Evolutionary conservation across 2,329 filamentous ascomycete genomes (phyloP), one percentile per base, ranked within the genome.

Genomic region (Hymenoscyphus albidus): DNA sequence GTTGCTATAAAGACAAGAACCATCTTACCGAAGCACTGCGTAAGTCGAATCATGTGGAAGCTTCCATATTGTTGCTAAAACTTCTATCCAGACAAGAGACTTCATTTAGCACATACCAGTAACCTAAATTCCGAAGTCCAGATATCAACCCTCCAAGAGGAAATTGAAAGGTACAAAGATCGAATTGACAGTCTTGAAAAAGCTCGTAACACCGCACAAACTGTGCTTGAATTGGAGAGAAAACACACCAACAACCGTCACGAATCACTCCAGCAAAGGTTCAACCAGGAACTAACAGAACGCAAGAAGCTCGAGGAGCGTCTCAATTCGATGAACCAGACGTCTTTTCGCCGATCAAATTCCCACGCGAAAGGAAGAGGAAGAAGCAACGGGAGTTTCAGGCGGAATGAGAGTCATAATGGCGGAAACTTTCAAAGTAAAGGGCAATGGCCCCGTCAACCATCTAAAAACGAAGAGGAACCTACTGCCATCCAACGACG

Each of bases 1-100:
- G 80, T 68, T 82, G 81, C 70, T 74, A 76, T 42, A 81, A 78
- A 68, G 76, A 77, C 59, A 72, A 67, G 48, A 67, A 70, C 0
- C 70, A 71, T n/a, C 58, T 78, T 42, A 74, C 74, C 2, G 69
- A 73, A 39, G 69, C 73, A 9, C 73, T 78, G 71, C 79, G 81
- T 69, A 74, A 70, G 64, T 38, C 48, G 18, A 22, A 27, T 4
- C 22, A 12, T 54, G 18, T 10, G 18, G 1, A 13, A 0, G 4
- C 12, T 27, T 18, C 48, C 5, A 54, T 54, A 27, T n/a, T 54
- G n/a, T 27, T 27, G 13, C 48, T 54, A 54, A 54, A 10, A 13
- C 27, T 54, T 27, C 18, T 27, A 51, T 13, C 7, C 10, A 54
- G 48, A 54, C 22, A 54, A 54, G 48, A 54, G 18, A 27, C 48